Evolutionary conservation across 2,329 filamentous ascomycete species (phyloP), one percentile per base, ranked within the genome.

Genomic region (Ampelomyces quisqualis): DNA sequence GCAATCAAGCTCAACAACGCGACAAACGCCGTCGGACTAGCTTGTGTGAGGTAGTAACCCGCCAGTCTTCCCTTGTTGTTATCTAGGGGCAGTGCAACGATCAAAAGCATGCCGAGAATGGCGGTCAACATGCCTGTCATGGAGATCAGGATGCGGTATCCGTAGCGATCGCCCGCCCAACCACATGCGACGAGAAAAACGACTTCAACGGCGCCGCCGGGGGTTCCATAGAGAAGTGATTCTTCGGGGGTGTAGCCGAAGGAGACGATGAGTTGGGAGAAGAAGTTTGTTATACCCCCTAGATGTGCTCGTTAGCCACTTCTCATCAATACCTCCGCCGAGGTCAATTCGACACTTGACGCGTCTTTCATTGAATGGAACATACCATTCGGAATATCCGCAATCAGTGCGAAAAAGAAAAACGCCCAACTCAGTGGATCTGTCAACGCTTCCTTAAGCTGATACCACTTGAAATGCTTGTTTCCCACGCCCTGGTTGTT

Each of bases 401-500:
- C 75, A 24, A 78, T 68, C 5, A 82, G 53, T 1, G 78, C 77
- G 54, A 76, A 81, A 48, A 80, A 75, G 37, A 78, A 74, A 57
- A 82, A 80, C 0, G 77, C 76, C 80, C 80, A 82, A 2, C 77
- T 77, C 63, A 81, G 67, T 0, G 79, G 79, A 49, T 83, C 80
- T 3, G 70, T 42, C 5, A 83, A 55, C 0, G 79, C 77, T 51
- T 83, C 79, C 11, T 77, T 72, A 1, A 85, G 71, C 48, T 93
- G 88, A 15, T 78, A 75, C 69, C 77, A 73, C 49, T 85, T 85
- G 67, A 84, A 86, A 47, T 85, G 76, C 49, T 82, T 81, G 46
- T 81, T 85, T 1, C 83, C 84, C 11, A 86, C 82, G 0, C 87
- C 87, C 45, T 87, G 87, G 60, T 88, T 81, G 54, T 91, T 91